These are phyloP conservation scores for Penicillium soppii DNA, from an alignment of 495 filamentous ascomycete species.

Conservation along the genomic window DNA sequence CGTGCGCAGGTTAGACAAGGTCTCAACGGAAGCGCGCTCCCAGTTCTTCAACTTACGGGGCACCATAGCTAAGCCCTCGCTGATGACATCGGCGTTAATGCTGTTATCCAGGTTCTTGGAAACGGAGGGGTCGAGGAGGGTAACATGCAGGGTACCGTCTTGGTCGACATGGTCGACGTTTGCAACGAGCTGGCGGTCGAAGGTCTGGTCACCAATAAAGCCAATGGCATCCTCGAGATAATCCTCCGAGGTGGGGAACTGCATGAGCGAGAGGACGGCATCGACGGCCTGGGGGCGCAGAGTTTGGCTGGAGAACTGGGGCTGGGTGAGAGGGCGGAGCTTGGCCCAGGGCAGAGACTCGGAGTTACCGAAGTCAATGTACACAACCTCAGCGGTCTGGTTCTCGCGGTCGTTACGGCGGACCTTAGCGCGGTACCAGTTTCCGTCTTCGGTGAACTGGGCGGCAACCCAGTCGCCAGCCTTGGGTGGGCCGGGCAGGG, in stretches of 20 bases:
- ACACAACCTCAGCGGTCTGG: slow-evolving; percentile 84
- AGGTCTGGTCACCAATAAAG: slow-evolving; percentile 66
- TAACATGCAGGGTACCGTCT: slow-evolving; percentile 78
- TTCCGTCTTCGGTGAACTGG: slow-evolving; percentile 78
- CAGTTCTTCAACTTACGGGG: slow-evolving; percentile 84
- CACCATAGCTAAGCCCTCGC: slow-evolving; percentile 85
- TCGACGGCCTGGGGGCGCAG: slow-evolving; percentile 86
- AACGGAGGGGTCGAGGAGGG: slow-evolving; percentile 70
- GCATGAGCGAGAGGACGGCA: slow-evolving; percentile 81
- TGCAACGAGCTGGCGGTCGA: slow-evolving; percentile 72
- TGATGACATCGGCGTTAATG: slow-evolving; percentile 81
- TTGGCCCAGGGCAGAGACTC: slow-evolving; percentile 81
- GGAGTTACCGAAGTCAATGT: slow-evolving; percentile 95
- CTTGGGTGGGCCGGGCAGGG: slow-evolving; percentile 77
- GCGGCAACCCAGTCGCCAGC: slow-evolving; percentile 88
- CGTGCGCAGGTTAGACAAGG: slow-evolving; percentile 62
- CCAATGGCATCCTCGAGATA: slow-evolving; percentile 77
- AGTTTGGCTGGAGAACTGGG: slow-evolving; percentile 74
- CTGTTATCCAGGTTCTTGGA: slow-evolving; percentile 67
- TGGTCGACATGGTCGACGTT: slow-evolving; percentile 81
- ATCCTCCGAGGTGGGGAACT: slow-evolving; percentile 74
- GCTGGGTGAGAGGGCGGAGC: slow-evolving; percentile 73
- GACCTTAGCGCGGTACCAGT: slow-evolving; percentile 93
- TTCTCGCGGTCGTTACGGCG: slow-evolving; percentile 88
- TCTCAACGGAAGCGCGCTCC: slow-evolving; percentile 73